Evolutionary conservation across 2,329 filamentous ascomycete genomes (phyloP).

Genomic region (Parafenestella ontariensis): DNA sequence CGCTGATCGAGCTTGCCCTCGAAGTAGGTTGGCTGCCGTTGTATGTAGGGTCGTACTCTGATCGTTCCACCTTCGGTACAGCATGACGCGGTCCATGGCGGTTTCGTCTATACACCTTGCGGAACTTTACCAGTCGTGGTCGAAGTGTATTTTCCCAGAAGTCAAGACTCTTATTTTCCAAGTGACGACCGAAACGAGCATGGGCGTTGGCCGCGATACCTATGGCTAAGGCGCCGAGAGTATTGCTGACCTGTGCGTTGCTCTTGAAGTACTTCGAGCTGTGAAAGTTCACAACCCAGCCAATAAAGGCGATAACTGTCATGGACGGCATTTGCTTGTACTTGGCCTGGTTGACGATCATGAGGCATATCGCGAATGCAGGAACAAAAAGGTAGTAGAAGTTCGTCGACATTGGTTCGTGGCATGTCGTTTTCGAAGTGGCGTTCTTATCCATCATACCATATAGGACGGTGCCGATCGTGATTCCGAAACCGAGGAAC

Average conservation of each 20-base stretch:
- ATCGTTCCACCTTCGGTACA: conserved; percentile 25
- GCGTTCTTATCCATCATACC: conserved; percentile 58
- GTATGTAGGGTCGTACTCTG: conserved; percentile 25
- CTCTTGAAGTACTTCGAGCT: conserved; percentile 69
- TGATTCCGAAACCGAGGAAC: conserved; percentile 61
- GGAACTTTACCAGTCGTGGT: conserved; percentile 43
- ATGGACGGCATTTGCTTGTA: conserved; percentile 80
- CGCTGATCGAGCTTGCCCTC: conserved; percentile 30
- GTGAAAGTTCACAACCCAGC: conserved; percentile 79
- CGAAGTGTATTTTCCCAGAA: conserved; percentile 61
- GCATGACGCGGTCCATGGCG: conserved; percentile 23
- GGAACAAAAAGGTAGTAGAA: conserved; percentile 76
- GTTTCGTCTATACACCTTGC: conserved; percentile 33
- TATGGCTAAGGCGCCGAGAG: conserved; percentile 76
- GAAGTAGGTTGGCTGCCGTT: conserved; percentile 26
- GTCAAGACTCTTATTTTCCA: conserved; percentile 64
- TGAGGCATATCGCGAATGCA: conserved; percentile 74
- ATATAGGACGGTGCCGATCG: conserved; percentile 58
- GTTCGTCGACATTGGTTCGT: conserved; percentile 57
- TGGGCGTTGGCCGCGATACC: conserved; percentile 82
- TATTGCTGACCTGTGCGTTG: conserved; percentile 78
- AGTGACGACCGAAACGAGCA: conserved; percentile 68
- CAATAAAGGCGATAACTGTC: conserved; percentile 74
- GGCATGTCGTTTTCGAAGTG: conserved; percentile 53
- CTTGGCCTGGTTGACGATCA: conserved; percentile 81